Conservation (phyloP, 1,139 yeast species). For the Candida albicans region DNA sequence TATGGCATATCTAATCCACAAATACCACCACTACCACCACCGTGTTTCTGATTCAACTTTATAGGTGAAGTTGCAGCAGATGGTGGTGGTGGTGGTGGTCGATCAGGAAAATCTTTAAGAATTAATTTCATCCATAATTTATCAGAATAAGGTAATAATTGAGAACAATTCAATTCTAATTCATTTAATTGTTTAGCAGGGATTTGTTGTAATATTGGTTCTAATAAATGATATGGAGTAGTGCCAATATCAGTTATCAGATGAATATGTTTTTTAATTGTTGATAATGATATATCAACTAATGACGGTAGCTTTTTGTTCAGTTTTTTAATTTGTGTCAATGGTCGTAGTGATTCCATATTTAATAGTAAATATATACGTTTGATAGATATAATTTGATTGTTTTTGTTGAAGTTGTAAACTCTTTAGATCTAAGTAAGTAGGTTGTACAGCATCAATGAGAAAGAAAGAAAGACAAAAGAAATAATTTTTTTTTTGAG, state of each 20-base stretch:
- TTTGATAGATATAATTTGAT: too few relatives aligned
- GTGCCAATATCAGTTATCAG: slow-evolving; percentile 42
- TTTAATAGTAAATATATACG: too few relatives aligned
- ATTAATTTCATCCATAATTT: slow-evolving; percentile 49
- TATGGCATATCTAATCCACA: slow-evolving; percentile 29
- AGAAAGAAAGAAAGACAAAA: too few relatives aligned
- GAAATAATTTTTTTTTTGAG: too few relatives aligned
- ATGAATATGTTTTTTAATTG: slow-evolving; percentile 10
- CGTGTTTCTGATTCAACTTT: background rate
- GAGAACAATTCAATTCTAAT: slow-evolving; percentile 46
- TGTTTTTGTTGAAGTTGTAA: background rate
- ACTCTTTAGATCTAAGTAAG: background rate
- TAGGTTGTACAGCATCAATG: too few relatives aligned
- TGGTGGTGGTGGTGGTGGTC: slow-evolving; percentile 22
- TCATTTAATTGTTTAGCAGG: slow-evolving; percentile 47
- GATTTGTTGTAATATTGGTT: slow-evolving; percentile 43
- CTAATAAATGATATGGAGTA: slow-evolving; percentile 50
- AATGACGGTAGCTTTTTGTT: slow-evolving; percentile 36
- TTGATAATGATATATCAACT: slow-evolving; percentile 10
- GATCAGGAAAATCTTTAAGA: slow-evolving; percentile 50
- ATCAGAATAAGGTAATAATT: slow-evolving; percentile 49
- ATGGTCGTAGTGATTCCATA: background rate
- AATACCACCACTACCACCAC: too few relatives aligned
- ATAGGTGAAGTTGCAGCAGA: background rate
- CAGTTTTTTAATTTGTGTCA: slow-evolving; percentile 61